Evolutionary conservation across 768 basidiomycete species (phyloP).

Genomic region (Hygrocybe punicea): DNA sequence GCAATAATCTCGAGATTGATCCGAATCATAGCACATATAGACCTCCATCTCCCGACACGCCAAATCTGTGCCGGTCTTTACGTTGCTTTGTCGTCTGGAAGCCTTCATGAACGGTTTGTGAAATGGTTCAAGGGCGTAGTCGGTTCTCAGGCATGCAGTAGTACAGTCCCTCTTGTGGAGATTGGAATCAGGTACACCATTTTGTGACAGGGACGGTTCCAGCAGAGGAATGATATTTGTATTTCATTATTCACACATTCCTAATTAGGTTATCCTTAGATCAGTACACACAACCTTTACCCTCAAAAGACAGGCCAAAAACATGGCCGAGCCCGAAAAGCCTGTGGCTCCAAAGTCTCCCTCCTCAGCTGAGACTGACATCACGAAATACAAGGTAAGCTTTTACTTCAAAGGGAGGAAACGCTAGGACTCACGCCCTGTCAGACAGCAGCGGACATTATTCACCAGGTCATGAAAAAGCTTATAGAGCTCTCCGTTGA

Average conservation of each 20-base stretch:
- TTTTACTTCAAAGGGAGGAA: slow-evolving; percentile 7
- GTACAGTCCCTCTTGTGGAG: too few species aligned
- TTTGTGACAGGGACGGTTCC: too few species aligned
- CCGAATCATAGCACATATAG: slow-evolving; percentile 7
- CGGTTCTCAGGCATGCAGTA: background rate
- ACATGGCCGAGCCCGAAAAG: slow-evolving; percentile 66
- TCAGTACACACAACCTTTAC: too few species aligned
- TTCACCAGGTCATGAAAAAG: slow-evolving; percentile 79
- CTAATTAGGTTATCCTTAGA: too few species aligned
- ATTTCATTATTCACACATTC: too few species aligned
- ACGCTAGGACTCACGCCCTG: background rate
- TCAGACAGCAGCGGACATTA: slow-evolving; percentile 89
- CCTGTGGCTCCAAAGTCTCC: slow-evolving; percentile 48
- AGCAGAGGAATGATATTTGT: too few species aligned
- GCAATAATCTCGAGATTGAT: slow-evolving; percentile 36
- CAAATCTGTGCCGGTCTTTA: slow-evolving; percentile 45
- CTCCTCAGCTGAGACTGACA: slow-evolving; percentile 64
- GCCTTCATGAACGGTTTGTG: slow-evolving; percentile 12
- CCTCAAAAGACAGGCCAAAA: too few species aligned
- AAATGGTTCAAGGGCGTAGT: background rate
- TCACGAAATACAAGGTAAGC: slow-evolving; percentile 84
- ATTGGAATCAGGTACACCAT: too few species aligned
- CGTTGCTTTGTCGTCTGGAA: slow-evolving; percentile 58
- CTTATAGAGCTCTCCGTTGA: slow-evolving; percentile 72
- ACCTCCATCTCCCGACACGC: slow-evolving; percentile 11